Evolutionary conservation across 768 basidiomycete genomes (phyloP), one percentile per base, ranked within the genome.

Genomic region (Pholiota conissans): DNA sequence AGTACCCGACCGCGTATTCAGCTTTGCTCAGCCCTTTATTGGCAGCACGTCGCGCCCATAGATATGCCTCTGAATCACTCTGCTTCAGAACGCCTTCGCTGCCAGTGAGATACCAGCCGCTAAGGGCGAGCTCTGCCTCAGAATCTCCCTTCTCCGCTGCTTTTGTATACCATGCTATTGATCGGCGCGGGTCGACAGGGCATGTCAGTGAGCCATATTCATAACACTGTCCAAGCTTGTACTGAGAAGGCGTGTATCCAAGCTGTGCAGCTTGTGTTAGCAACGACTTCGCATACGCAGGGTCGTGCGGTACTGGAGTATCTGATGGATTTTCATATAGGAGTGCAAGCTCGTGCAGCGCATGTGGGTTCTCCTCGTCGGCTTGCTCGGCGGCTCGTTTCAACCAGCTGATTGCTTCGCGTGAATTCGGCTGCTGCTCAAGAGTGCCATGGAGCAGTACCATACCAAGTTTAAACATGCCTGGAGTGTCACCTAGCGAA

Each of bases 401-500:
- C 55, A 99, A 79, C 97, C 97, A 99, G 57, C 86, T 89, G 62
- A 96, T 84, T 5, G 95, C 95, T 69, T 99, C 97, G 29, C 95
- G 85, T 1, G 86, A 86, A 69, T 97, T 97, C 61, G 83, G 86
- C 55, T 81, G 84, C 70, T 95, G 93, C 24, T 86, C 89, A 4
- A 98, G 80, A 14, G 85, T 74, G 10, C 95, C 96, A 32, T 91
- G 84, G 20, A 98, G 79, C 28, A 97, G 81, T 61, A 98, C 91
- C 89, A 97, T 95, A n/a, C 95, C 95, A n/a, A 99, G 85, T 72
- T 98, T 98, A 78, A 97, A 98, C 97, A 98, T 99, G 3, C 95
- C 97, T 26, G 96, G 87, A 0, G 96, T 98, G 71, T 98, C 97
- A 18, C 95, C 95, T 32, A 98, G 77, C 1, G 94, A 94, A 8